Conservation (phyloP, 2,329 filamentous ascomycete species). For the Lizonia empirigonia region DNA sequence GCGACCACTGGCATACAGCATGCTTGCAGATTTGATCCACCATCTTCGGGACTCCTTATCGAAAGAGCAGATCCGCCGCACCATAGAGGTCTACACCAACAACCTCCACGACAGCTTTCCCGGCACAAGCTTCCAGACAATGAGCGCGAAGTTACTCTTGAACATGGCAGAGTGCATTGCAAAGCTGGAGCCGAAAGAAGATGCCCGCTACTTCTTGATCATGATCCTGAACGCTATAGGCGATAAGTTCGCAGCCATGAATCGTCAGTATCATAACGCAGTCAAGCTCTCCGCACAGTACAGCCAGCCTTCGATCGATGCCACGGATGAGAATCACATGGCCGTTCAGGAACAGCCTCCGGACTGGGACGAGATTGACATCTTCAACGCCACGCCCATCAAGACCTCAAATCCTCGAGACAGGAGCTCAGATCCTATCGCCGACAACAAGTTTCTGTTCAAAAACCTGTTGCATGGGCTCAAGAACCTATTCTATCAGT, state of each 20-base stretch:
- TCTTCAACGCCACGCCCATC: slow-evolving; percentile 94
- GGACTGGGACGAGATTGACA: slow-evolving; percentile 98
- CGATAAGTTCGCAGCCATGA: slow-evolving; percentile 98
- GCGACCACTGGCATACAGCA: slow-evolving; percentile 93
- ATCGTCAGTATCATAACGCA: slow-evolving; percentile 91
- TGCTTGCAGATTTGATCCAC: slow-evolving; percentile 97
- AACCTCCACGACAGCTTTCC: slow-evolving; percentile 96
- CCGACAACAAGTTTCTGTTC: slow-evolving; percentile 97
- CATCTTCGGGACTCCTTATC: slow-evolving; percentile 90
- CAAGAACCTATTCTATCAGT: slow-evolving; percentile 94
- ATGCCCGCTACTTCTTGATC: slow-evolving; percentile 92
- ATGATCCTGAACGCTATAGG: slow-evolving; percentile 98
- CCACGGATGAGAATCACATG: slow-evolving; percentile 77
- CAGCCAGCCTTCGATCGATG: slow-evolving; percentile 67
- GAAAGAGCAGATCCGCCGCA: slow-evolving; percentile 90
- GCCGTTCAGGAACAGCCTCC: slow-evolving; percentile 80
- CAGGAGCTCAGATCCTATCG: slow-evolving; percentile 84
- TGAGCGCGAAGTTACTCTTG: slow-evolving; percentile 95
- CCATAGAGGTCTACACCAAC: slow-evolving; percentile 95
- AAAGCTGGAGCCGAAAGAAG: slow-evolving; percentile 88
- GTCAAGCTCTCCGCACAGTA: slow-evolving; percentile 87
- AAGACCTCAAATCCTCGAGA: slow-evolving; percentile 92
- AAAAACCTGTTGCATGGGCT: slow-evolving; percentile 94
- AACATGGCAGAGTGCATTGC: slow-evolving; percentile 99
- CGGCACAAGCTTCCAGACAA: slow-evolving; percentile 98